Conservation (phyloP, 192 early-diverging fungal species). For the Linnemannia hyalina region DNA sequence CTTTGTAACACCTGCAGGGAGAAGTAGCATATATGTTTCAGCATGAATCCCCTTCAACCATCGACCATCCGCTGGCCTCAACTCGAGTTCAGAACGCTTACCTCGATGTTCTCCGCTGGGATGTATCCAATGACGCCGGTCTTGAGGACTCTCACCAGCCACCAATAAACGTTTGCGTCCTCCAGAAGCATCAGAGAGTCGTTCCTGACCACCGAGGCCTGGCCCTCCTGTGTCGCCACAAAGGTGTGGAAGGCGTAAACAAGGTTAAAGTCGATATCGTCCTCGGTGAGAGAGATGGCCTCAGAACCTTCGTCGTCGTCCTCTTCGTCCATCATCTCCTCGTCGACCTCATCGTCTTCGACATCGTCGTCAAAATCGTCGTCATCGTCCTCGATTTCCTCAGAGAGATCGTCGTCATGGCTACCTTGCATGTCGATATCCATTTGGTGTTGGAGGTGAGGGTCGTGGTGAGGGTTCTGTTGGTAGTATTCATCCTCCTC, state of each 20-base stretch:
- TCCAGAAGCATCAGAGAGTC: constrained; percentile 85
- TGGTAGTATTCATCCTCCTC: constrained; percentile 46
- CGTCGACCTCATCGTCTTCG: constrained; percentile 31
- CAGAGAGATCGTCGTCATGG: constrained; percentile 18
- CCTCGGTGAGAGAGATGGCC: constrained; percentile 62
- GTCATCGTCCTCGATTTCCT: constrained; percentile 39
- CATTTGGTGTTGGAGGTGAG: constrained; percentile 28
- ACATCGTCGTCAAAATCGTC: constrained; percentile 24
- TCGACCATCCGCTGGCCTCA: neutral
- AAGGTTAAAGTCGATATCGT: constrained; percentile 78
- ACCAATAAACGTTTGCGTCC: constrained; percentile 92
- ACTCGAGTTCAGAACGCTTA: constrained; percentile 28
- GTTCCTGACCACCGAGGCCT: constrained; percentile 83
- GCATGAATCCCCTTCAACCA: neutral
- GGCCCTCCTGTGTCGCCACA: constrained; percentile 89
- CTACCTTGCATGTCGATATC: constrained; percentile 24
- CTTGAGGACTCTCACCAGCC: constrained; percentile 77
- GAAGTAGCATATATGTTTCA: neutral
- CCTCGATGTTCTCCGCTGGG: constrained; percentile 91
- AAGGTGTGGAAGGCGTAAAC: constrained; percentile 92
- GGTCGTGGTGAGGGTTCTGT: constrained; percentile 46
- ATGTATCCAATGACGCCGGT: constrained; percentile 85
- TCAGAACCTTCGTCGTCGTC: constrained; percentile 62
- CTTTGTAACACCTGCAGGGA: neutral
- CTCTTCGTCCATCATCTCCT: constrained; percentile 56